Evolutionary conservation across 2,329 filamentous ascomycete species (phyloP).

Genomic region (Pseudocercospora eumusae): DNA sequence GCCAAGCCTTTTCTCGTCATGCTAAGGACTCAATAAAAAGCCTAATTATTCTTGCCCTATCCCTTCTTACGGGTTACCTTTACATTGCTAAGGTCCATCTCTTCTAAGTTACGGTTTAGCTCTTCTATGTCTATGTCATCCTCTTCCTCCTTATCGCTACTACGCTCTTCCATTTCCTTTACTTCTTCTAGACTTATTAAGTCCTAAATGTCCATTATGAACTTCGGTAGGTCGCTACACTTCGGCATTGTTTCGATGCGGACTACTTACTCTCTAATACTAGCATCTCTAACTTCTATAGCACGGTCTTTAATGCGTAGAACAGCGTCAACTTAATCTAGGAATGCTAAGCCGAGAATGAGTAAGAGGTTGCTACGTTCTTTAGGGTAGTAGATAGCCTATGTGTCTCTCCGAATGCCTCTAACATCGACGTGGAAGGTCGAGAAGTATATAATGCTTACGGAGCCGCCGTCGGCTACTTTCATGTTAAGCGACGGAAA

Average conservation of each 20-base stretch:
- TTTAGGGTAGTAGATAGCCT: too few species aligned
- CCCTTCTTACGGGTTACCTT: neutral
- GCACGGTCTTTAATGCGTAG: neutral
- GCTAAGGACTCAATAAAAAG: neutral
- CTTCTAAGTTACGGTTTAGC: neutral
- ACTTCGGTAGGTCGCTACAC: neutral
- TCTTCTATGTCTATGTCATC: neutral
- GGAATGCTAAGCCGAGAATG: too few species aligned
- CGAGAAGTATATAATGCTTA: too few species aligned
- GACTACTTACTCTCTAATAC: neutral
- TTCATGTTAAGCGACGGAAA: too few species aligned
- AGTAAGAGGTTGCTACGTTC: too few species aligned
- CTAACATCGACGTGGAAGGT: too few species aligned
- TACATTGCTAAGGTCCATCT: neutral
- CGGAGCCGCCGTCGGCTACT: too few species aligned
- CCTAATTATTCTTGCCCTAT: too few species aligned
- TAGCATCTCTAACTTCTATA: neutral
- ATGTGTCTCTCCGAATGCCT: too few species aligned
- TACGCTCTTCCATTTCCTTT: neutral
- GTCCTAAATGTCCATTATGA: neutral
- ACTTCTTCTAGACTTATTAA: neutral
- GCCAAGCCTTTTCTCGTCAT: neutral
- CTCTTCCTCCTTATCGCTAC: neutral
- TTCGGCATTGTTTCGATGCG: neutral
- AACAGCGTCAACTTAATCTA: too few species aligned